A percentile compares a stretch with the other conserved stretches of the same genome.
Conservation (phyloP, 163 green algal genomes). For the Volvox carteri region DNA sequence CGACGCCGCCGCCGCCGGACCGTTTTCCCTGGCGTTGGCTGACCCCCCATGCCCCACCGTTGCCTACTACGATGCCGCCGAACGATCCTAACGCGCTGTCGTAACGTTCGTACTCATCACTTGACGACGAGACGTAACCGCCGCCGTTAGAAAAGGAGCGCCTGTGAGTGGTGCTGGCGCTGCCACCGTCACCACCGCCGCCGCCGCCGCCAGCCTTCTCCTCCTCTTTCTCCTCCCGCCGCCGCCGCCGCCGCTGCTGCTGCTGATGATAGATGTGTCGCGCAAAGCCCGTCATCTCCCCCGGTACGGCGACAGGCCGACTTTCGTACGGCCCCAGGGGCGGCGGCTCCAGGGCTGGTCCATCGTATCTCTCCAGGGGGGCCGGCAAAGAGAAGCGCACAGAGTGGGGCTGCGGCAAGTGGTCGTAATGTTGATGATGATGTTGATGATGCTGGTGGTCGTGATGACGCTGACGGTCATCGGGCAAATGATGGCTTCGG, state of each 20-base stretch:
- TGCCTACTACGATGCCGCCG: neutral
- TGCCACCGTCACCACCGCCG: neutral
- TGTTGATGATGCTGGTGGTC: neutral
- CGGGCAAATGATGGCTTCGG: neutral
- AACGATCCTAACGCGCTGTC: slow-evolving; percentile 18
- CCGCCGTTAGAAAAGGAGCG: neutral
- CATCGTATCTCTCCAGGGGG: too few species aligned
- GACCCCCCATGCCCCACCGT: neutral
- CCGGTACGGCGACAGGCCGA: too few species aligned
- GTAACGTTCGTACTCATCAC: slow-evolving; percentile 19
- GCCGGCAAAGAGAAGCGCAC: neutral
- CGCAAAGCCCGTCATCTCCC: too few species aligned
- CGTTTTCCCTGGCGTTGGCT: neutral
- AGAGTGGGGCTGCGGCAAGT: neutral
- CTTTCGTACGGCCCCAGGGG: too few species aligned
- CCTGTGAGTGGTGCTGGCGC: too few species aligned
- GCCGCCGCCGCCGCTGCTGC: neutral
- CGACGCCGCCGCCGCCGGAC: neutral
- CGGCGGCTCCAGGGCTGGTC: too few species aligned
- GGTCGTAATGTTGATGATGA: neutral
- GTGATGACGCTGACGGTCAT: neutral
- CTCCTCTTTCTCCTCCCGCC: neutral
- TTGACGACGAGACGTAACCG: neutral
- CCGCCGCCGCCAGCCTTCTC: neutral
- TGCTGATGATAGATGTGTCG: too few species aligned